A percentile compares a stretch with the other conserved stretches of the same genome.
Conservation (phyloP, 75 land plant genomes). For the Adiantum capillusveneris region DNA sequence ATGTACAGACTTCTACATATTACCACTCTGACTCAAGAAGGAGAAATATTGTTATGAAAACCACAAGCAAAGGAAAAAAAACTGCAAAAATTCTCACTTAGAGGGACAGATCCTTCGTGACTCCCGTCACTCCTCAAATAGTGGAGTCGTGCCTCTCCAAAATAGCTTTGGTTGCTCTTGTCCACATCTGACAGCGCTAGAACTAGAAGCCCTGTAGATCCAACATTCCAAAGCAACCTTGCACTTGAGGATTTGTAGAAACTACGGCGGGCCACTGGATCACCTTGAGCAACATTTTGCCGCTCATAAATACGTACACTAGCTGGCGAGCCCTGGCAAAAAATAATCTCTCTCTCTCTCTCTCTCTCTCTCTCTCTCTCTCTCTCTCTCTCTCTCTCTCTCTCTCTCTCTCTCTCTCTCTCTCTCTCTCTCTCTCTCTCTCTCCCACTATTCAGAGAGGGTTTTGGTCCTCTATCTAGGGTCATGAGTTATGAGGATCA, state of each 20-base stretch:
- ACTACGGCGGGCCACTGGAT: conserved; percentile 77
- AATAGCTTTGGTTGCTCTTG: conserved; percentile 97
- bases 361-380: too few relatives aligned
- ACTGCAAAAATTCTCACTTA: conserved; percentile 44
- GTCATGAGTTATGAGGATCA: too few relatives aligned
- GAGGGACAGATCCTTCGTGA: conserved; percentile 86
- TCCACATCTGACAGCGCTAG: conserved; percentile 91
- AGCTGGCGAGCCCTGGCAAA: conserved; percentile 80
- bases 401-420: too few relatives aligned
- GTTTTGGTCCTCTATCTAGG: too few relatives aligned
- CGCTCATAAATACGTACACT: conserved; percentile 76
- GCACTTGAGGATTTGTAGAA: conserved; percentile 83
- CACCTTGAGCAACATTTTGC: conserved; percentile 37
- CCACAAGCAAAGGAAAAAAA: background rate
- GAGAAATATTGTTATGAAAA: too few relatives aligned
- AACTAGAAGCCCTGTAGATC: conserved; percentile 82
- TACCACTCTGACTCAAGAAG: too few relatives aligned
- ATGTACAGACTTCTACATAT: too few relatives aligned
- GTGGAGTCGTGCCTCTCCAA: conserved; percentile 87
- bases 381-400: too few relatives aligned
- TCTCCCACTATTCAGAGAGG: too few relatives aligned
- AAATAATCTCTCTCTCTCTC: background rate
- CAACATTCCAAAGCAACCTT: conserved; percentile 69
- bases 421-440: too few relatives aligned
- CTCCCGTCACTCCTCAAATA: conserved; percentile 87